Conservation (phyloP, 139 green algal genomes). For the Eudorina sp. region DNA sequence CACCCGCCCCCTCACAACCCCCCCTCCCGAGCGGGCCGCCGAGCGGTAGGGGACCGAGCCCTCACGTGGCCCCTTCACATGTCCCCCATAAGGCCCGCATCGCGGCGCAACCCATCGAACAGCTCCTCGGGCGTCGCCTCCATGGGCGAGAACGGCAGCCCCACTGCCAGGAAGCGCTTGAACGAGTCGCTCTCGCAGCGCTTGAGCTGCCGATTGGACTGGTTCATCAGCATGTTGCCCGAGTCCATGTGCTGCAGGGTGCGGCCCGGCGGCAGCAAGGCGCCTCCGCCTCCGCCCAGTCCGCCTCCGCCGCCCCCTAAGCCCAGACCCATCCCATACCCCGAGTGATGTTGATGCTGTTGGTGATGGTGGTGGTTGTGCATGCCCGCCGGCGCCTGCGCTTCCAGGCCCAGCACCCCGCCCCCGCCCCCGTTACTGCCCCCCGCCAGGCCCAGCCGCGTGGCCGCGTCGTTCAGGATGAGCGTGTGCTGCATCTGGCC, state of each 20-base stretch:
- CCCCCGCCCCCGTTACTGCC: not conserved
- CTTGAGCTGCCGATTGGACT: slow-evolving; percentile 36
- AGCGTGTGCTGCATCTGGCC: slow-evolving; percentile 44
- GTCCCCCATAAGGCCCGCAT: not conserved
- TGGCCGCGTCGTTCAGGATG: not conserved
- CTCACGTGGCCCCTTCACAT: not conserved
- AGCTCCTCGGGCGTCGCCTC: slow-evolving; percentile 33
- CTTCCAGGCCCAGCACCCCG: not conserved
- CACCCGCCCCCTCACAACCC: too few relatives aligned
- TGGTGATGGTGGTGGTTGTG: slow-evolving; percentile 5
- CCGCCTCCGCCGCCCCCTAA: not conserved
- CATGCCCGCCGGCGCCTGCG: not conserved
- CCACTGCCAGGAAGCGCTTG: slow-evolving; percentile 43
- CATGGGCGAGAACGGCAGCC: slow-evolving; percentile 40
- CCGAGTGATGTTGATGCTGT: not conserved
- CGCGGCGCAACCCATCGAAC: slow-evolving; percentile 25
- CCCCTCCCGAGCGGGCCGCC: too few relatives aligned
- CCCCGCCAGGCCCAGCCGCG: not conserved
- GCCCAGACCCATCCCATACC: slow-evolving; percentile 5
- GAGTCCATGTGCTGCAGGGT: slow-evolving; percentile 18
- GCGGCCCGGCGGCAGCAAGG: not conserved
- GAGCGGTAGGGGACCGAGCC: too few relatives aligned
- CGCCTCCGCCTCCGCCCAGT: not conserved
- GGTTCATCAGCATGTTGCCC: slow-evolving; percentile 7
- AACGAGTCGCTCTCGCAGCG: slow-evolving; percentile 50